Evolutionary conservation across 176 grass and related monocot species (phyloP).

Genomic region (Juncus inflexus): DNA sequence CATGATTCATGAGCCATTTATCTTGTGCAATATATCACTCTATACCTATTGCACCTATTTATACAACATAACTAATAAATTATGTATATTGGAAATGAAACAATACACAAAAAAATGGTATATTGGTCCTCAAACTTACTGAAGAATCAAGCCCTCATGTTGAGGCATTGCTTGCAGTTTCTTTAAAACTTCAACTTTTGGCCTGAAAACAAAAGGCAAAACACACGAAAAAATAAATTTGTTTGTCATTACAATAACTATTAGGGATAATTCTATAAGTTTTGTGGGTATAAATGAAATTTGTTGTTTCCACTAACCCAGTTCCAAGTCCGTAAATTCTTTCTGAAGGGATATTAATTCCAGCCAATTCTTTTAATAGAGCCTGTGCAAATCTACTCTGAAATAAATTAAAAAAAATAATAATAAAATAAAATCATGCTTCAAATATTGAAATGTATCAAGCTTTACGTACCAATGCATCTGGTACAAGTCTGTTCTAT

Average conservation of each 20-base stretch:
- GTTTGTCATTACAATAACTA: background rate
- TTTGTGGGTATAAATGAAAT: background rate
- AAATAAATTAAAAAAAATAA: constrained; percentile 8
- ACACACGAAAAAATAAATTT: constrained; percentile 18
- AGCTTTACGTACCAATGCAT: too few species aligned
- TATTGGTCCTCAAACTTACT: constrained; percentile 38
- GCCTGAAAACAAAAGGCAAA: constrained; percentile 43
- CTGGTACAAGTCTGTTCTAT: background rate
- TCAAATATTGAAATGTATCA: background rate
- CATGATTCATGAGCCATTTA: background rate
- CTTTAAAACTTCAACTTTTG: constrained; percentile 77
- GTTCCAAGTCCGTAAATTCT: constrained; percentile 90
- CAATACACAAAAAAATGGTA: background rate
- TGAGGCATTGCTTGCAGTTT: constrained; percentile 68
- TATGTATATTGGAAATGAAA: too few species aligned
- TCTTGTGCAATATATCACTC: background rate
- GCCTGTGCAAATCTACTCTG: constrained; percentile 88
- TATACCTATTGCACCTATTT: background rate
- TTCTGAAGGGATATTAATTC: constrained; percentile 67
- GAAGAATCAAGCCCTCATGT: constrained; percentile 58
- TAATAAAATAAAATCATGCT: background rate
- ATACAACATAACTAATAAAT: too few species aligned
- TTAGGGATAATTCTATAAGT: background rate
- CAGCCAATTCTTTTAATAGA: constrained; percentile 67
- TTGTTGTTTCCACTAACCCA: constrained; percentile 43